Percentiles rank a stretch among this genome's conserved stretches.
Conservation (phyloP, 768 basidiomycete genomes). For the Pleurotus citrinopileatus region DNA sequence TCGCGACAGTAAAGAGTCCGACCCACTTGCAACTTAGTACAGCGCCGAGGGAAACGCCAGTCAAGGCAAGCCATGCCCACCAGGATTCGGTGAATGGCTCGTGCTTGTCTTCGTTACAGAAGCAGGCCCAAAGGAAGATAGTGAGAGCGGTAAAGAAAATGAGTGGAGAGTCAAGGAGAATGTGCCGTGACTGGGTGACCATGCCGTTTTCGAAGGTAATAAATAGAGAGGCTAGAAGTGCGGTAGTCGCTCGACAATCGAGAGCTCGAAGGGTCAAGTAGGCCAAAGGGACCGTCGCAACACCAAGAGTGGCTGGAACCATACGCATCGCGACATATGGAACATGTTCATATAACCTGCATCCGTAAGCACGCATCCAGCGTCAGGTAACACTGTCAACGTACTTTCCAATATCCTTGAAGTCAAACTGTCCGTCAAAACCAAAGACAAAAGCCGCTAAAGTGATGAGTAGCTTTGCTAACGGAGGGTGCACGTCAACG, state of each 20-base stretch:
- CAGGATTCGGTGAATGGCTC: slow-evolving; percentile 80
- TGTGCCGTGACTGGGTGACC: slow-evolving; percentile 93
- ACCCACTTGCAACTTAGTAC: slow-evolving; percentile 98
- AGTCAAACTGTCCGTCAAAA: slow-evolving; percentile 93
- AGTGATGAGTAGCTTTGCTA: slow-evolving; percentile 95
- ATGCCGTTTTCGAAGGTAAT: slow-evolving; percentile 97
- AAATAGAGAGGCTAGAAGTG: slow-evolving; percentile 86
- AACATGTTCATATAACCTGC: slow-evolving; percentile 77
- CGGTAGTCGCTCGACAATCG: slow-evolving; percentile 88
- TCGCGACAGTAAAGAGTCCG: slow-evolving; percentile 96
- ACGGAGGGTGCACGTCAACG: slow-evolving; percentile 95
- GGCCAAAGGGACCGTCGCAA: slow-evolving; percentile 84
- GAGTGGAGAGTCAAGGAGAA: slow-evolving; percentile 97
- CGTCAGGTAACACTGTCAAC: slow-evolving; percentile 22
- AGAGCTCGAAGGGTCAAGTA: slow-evolving; percentile 94
- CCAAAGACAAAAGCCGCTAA: slow-evolving; percentile 85
- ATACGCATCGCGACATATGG: slow-evolving; percentile 98
- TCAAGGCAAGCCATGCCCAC: slow-evolving; percentile 91
- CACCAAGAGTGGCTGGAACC: slow-evolving; percentile 87
- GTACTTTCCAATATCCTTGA: slow-evolving; percentile 96
- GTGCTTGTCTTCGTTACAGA: slow-evolving; percentile 87
- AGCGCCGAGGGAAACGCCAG: slow-evolving; percentile 88
- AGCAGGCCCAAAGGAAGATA: slow-evolving; percentile 82
- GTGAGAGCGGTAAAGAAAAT: slow-evolving; percentile 97
- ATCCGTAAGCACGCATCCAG: slow-evolving; percentile 7